Percentiles rank a stretch among this genome's conserved stretches.
These are phyloP conservation scores for Vicia villosa DNA, from an alignment of 306 rosid species.

Conservation along the genomic window DNA sequence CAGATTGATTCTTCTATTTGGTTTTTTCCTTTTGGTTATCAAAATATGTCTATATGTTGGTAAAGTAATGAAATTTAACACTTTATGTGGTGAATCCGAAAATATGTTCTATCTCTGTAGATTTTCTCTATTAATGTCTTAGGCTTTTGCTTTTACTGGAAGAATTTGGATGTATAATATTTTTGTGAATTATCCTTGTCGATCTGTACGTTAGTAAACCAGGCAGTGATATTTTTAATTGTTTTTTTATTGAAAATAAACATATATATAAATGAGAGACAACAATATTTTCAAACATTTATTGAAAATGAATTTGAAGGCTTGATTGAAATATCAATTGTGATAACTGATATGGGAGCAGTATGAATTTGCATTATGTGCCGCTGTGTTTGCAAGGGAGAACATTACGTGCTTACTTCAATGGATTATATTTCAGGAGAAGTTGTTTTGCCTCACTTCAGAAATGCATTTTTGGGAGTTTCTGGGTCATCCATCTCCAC, in stretches of 20 bases:
- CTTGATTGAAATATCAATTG: conserved; percentile 31
- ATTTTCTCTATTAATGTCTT: conserved; percentile 2
- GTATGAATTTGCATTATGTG: conserved; percentile 26
- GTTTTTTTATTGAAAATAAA: conserved; percentile 8
- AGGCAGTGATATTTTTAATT: neutral
- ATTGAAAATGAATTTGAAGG: conserved; percentile 15
- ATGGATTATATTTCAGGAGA: conserved; percentile 45
- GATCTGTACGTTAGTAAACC: conserved; percentile 14
- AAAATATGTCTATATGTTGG: conserved; percentile 25
- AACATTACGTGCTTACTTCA: conserved; percentile 31
- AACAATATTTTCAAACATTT: conserved; percentile 9
- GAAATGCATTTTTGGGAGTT: conserved; percentile 35
- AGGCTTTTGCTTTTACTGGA: conserved; percentile 23
- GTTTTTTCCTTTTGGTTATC: conserved; percentile 22
- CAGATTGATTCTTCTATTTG: conserved; percentile 32
- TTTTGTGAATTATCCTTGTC: conserved; percentile 8
- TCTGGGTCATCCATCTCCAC: conserved; percentile 44
- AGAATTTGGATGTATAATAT: conserved; percentile 21
- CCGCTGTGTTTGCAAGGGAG: conserved; percentile 14
- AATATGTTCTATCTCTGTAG: conserved; percentile 16
- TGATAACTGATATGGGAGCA: conserved; percentile 19
- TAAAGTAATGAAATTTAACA: conserved; percentile 31
- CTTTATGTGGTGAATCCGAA: conserved; percentile 8
- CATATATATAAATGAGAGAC: conserved; percentile 3
- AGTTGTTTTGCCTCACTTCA: conserved; percentile 47